These are phyloP conservation scores for Paramecium pentaurelia DNA, from an alignment of 73 alveolate species.

Conservation along the genomic window DNA sequence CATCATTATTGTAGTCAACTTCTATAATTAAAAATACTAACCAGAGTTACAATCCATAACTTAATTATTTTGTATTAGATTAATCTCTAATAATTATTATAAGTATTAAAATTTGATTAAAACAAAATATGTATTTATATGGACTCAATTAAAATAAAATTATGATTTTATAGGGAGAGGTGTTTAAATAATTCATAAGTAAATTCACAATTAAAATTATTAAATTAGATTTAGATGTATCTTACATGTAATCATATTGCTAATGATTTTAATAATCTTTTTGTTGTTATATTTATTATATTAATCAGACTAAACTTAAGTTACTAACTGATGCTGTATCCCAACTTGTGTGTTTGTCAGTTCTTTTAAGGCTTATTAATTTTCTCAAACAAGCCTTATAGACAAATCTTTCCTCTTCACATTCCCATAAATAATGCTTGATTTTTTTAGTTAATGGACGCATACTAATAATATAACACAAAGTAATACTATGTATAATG, in stretches of 20 bases:
- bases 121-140: no score
- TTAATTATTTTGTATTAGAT: background rate
- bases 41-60: background rate
- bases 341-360: conserved; percentile 82
- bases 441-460: conserved; percentile 68
- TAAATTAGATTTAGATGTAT: background rate
- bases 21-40: background rate
- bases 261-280: background rate
- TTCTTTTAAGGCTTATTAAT: conserved; percentile 68
- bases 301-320: conserved; percentile 66
- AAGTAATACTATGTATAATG: conserved; percentile 44
- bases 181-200: no score
- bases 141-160: no score
- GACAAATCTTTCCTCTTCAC: conserved; percentile 91
- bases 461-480: background rate
- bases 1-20: background rate
- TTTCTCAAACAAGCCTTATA: conserved; percentile 87
- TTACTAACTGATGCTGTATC: conserved; percentile 82
- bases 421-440: conserved; percentile 81
- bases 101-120: background rate
- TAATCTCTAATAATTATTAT: background rate
- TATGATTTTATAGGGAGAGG: no score
- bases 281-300: background rate
- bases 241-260: background rate
- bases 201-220: background rate